These are phyloP conservation scores for Suaeda aralocaspica DNA, from an alignment of 148 eudicot genomes.

Conservation along the genomic window DNA sequence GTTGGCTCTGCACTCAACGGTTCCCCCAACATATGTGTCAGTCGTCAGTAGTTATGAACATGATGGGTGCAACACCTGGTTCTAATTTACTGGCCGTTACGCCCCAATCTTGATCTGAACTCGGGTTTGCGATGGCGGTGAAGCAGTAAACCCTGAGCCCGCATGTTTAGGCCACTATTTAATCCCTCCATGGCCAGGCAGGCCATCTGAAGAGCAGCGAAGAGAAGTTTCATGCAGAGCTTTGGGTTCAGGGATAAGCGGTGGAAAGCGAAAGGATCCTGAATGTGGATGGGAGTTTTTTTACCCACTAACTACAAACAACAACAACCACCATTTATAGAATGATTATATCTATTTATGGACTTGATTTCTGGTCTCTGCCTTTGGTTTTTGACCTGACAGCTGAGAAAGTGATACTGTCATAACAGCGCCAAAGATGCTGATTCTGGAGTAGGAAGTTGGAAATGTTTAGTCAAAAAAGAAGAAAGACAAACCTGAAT, in stretches of 20 bases:
- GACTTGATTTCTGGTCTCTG: background rate
- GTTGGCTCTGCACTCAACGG: constrained; percentile 40
- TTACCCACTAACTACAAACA: constrained; percentile 50
- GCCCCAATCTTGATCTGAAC: constrained; percentile 50
- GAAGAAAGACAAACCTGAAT: constrained; percentile 31
- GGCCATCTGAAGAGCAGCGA: constrained; percentile 43
- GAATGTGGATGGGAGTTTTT: constrained; percentile 68
- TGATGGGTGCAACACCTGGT: constrained; percentile 36
- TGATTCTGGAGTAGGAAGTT: constrained; percentile 23
- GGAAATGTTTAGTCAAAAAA: constrained; percentile 1
- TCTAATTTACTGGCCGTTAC: constrained; percentile 49
- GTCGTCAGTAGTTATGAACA: constrained; percentile 44
- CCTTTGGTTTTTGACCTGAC: constrained; percentile 27
- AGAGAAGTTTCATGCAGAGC: constrained; percentile 51
- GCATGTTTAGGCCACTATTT: constrained; percentile 49
- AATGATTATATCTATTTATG: constrained; percentile 14
- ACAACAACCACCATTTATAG: constrained; percentile 70
- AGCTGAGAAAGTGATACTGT: constrained; percentile 20
- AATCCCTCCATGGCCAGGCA: constrained; percentile 32
- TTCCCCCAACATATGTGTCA: constrained; percentile 45
- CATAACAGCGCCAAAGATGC: constrained; percentile 9
- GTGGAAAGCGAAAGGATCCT: constrained; percentile 78
- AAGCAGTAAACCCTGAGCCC: constrained; percentile 47
- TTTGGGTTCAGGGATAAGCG: constrained; percentile 37
- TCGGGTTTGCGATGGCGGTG: constrained; percentile 40